Percentiles rank a stretch among this genome's conserved stretches.
phyloP scores from a whole-genome alignment of 805 yeast species.

The Isabelozyma rhagii region DNA sequence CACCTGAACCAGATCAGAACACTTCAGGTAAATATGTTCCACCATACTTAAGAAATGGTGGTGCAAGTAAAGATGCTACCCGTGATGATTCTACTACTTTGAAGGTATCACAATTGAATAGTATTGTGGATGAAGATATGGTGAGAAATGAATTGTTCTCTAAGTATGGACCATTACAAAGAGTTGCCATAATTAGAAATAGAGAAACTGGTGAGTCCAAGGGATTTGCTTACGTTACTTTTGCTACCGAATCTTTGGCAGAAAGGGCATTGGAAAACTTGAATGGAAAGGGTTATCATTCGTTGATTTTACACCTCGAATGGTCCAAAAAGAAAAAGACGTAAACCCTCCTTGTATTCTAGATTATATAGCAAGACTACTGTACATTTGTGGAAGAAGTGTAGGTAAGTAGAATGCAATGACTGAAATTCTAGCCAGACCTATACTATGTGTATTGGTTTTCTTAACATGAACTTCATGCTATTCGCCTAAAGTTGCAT shows the following conservation, averaged over 20 bases:
- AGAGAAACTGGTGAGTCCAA: conserved; percentile 91
- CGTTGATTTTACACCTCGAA: conserved; percentile 61
- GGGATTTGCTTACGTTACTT: conserved; percentile 94
- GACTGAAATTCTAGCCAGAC: background rate
- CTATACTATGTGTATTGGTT: too few species aligned
- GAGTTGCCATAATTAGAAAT: conserved; percentile 83
- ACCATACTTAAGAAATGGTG: conserved; percentile 43
- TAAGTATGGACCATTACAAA: conserved; percentile 62
- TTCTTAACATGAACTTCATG: too few species aligned
- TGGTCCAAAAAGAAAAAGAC: conserved; percentile 45
- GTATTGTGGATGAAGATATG: conserved; percentile 76
- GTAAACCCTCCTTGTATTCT: conserved; percentile 5
- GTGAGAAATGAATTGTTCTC: conserved; percentile 69
- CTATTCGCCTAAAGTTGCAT: too few species aligned
- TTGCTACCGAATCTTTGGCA: conserved; percentile 65
- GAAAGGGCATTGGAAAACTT: conserved; percentile 70
- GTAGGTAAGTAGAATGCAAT: background rate
- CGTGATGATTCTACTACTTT: conserved; percentile 87
- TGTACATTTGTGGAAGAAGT: background rate
- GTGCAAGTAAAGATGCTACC: conserved; percentile 36
- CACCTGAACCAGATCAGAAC: conserved; percentile 16
- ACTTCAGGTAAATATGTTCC: conserved; percentile 35
- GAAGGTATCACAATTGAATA: conserved; percentile 88
- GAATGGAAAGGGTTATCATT: conserved; percentile 91
- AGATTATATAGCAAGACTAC: background rate